Evolutionary conservation across 2,329 filamentous ascomycete genomes (phyloP).

Genomic region (Scleromitrula shiraiana): DNA sequence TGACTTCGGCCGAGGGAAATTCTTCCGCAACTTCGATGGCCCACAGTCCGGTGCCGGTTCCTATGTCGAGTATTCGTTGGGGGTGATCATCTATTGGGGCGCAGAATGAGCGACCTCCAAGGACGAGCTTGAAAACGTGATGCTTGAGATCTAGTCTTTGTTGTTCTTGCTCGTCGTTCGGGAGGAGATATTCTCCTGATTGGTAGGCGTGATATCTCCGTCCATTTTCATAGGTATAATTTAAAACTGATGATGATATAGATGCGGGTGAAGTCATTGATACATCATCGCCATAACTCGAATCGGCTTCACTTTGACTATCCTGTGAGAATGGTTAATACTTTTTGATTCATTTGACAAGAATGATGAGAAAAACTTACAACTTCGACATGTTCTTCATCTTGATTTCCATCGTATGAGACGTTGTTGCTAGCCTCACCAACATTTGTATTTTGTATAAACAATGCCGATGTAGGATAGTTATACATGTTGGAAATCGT

Average conservation of each 20-base stretch:
- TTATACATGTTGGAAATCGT: too few species aligned
- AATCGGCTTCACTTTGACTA: conserved; percentile 4
- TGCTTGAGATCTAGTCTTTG: conserved; percentile 47
- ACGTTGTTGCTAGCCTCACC: neutral
- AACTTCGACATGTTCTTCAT: neutral
- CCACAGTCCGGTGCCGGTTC: conserved; percentile 52
- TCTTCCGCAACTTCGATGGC: conserved; percentile 50
- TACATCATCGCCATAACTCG: neutral
- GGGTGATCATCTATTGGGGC: conserved; percentile 41
- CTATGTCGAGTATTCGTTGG: conserved; percentile 47
- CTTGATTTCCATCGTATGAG: neutral
- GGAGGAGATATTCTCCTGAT: conserved; percentile 48
- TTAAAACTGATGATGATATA: conserved; percentile 32
- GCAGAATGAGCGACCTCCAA: conserved; percentile 36
- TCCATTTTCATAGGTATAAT: conserved; percentile 50
- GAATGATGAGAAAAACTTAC: too few species aligned
- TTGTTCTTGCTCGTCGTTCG: conserved; percentile 53
- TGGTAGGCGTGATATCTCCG: conserved; percentile 49
- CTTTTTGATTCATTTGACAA: neutral
- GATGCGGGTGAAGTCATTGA: conserved; percentile 10
- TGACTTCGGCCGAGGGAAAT: conserved; percentile 38
- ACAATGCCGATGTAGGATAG: too few species aligned
- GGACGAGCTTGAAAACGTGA: conserved; percentile 23
- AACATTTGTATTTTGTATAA: too few species aligned
- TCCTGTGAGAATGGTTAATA: neutral